Base-by-base conservation (phyloP, 2,329 filamentous ascomycete species). In the Triangularia setosa region DNA sequence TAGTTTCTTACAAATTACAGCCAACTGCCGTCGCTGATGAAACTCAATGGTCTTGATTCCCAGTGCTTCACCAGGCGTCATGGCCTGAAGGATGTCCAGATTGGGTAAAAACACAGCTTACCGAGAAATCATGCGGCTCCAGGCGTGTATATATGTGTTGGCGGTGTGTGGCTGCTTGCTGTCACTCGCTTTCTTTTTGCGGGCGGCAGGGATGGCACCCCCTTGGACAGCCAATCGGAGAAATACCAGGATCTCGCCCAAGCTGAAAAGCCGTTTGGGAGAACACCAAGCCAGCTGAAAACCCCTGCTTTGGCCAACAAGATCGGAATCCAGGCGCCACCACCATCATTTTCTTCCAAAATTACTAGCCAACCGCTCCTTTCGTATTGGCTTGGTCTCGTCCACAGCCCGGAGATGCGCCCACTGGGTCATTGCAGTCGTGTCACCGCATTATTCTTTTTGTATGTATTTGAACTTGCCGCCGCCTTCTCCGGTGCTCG, bases 191-290 rank as follows among this genome's bases (percentile, higher is more conserved):
- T 48, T 48, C 40, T 48, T 48, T 48, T 48, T 48, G 40, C 40
- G 40, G 40, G 18, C 40, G 11, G 40, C 18, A 48, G 40, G 40
- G 40, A 21, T 48, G 8, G n/a, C 40, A 48, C 40, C n/a, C 1
- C n/a, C 40, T 8, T 9, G 4, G n/a, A 4, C n/a, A 11, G 40
- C 57, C 33, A 48, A 59, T 59, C 57, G 57, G 57, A 59, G n/a
- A 59, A 28, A 48, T 55, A 25, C 52, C 52, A 48, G 40, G 40
- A 21, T 18, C 40, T 48, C 40, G 24, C 23, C 25, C 35, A 44
- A 60, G 58, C 40, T 60, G 58, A 60, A 60, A 60, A 60, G 18
- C 58, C 58, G 58, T 60, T 60, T 30, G 35, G 23, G 40, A 21
- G 18, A 21, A 18, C 40, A 28, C 58, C 58, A 53, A 33, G 58